Conservation (phyloP, 257 asterid species). For the Nicotiana undulata region DNA sequence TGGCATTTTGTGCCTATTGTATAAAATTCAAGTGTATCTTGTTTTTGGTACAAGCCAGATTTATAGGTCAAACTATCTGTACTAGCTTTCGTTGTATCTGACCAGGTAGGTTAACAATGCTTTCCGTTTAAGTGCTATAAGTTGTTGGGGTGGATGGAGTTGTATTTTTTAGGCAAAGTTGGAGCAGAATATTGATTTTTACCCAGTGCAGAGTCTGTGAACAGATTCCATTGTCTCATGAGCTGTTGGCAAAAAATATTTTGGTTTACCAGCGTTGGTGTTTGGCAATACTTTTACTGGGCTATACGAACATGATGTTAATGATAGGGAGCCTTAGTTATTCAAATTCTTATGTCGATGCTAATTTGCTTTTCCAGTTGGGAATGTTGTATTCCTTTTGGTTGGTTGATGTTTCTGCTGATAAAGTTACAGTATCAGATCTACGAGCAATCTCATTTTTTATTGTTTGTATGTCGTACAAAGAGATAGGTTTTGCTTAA, state of each 20-base stretch:
- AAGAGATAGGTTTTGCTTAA: background rate
- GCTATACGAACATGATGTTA: too few relatives aligned
- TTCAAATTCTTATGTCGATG: too few relatives aligned
- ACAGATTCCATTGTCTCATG: background rate
- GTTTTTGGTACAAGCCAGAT: background rate
- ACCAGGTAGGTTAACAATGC: background rate
- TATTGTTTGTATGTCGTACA: conserved; percentile 1
- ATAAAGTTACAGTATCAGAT: too few relatives aligned
- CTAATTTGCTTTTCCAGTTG: too few relatives aligned
- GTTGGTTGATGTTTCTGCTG: too few relatives aligned
- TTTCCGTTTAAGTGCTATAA: background rate
- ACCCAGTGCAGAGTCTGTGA: background rate
- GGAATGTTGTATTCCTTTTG: too few relatives aligned
- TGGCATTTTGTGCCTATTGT: background rate
- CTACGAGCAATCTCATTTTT: background rate
- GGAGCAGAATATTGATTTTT: background rate
- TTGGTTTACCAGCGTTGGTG: background rate
- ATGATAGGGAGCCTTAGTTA: too few relatives aligned
- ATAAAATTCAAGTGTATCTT: background rate
- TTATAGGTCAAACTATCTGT: background rate
- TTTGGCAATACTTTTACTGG: too few relatives aligned
- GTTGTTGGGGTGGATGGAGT: background rate
- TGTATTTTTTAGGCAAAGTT: background rate
- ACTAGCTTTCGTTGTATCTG: background rate
- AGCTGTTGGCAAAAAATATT: background rate